Base-by-base conservation (phyloP, 1,284 basidiomycete species). In the Cryptococcus deneoformans region DNA sequence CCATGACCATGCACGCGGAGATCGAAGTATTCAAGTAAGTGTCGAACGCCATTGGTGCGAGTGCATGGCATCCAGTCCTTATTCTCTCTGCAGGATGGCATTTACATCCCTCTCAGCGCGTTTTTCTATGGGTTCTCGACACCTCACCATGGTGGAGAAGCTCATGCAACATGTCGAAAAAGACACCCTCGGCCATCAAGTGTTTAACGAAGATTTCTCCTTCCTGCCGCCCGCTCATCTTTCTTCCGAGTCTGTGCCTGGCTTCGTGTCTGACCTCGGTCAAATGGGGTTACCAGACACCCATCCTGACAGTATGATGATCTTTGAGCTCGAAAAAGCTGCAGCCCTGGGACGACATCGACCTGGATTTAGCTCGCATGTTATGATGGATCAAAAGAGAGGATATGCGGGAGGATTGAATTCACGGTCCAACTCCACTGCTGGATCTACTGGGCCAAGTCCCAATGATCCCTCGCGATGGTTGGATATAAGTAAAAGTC, bases 11-110 rank as follows among this genome's bases (percentile, higher is more conserved):
- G 6, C 54, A 65, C 8, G 52, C 56, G 2, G 74, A 76, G 59
- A 68, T 76, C 14, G 65, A 70, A 11, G 64, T 73, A 5, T 71
- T 75, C 57, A 62, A 67, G 69, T 72, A 53, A 61, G 64, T 63
- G 11, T 12, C 42, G 1, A 44, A 9, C 20, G 9, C 5, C 20
- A 1, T 24, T 9, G 7, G 37, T 16, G 6, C 10, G 20, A 11
- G 9, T n/a, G 34, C 14, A 51, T 8, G 36, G 24, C 10, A 34
- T 39, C 12, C 6, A 12, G 6, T 16, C 14, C 9, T 43, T 9
- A 58, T 53, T 20, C 34, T 5, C 29, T 9, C 14, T 29, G 11
- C 29, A 69, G 65, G 44, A 57, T 66, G 55, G 52, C 62, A 8
- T 64, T 68, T 38, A 40, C 56, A 20, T 53, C 62, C 12, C 54